Evolutionary conservation across 192 early-diverging fungal genomes (phyloP).

Genomic region (Spinellus fusiger): DNA sequence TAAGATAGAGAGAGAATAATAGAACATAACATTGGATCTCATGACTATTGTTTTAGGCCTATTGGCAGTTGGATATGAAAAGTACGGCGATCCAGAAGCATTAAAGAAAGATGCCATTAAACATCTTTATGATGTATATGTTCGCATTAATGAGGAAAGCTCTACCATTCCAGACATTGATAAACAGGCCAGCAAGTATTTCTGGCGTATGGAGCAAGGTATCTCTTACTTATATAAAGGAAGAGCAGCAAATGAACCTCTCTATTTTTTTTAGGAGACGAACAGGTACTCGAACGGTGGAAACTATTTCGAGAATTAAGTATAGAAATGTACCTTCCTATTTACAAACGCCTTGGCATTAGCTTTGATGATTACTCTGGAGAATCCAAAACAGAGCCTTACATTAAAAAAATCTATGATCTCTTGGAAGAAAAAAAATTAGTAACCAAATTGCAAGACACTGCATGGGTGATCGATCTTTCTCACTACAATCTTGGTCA

Average conservation of each 20-base stretch:
- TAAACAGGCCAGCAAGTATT: slow-evolving; percentile 78
- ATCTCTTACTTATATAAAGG: neutral
- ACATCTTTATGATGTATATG: slow-evolving; percentile 89
- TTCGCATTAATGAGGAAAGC: slow-evolving; percentile 72
- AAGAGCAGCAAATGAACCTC: neutral
- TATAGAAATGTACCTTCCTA: slow-evolving; percentile 75
- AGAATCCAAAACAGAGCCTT: slow-evolving; percentile 74
- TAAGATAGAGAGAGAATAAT: slow-evolving; percentile 12
- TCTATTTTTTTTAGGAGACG: slow-evolving; percentile 36
- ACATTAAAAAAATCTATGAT: slow-evolving; percentile 57
- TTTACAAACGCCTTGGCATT: slow-evolving; percentile 78
- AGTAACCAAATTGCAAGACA: slow-evolving; percentile 57
- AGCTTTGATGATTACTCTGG: slow-evolving; percentile 87
- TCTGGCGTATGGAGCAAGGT: slow-evolving; percentile 87
- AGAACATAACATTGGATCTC: neutral
- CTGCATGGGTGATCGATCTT: slow-evolving; percentile 76
- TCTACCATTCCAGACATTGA: slow-evolving; percentile 54
- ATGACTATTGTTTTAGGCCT: slow-evolving; percentile 46
- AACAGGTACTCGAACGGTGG: slow-evolving; percentile 67
- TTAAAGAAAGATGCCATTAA: slow-evolving; percentile 75
- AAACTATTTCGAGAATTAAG: slow-evolving; percentile 77
- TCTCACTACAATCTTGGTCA: slow-evolving; percentile 66
- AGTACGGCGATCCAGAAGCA: slow-evolving; percentile 63
- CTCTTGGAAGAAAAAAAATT: slow-evolving; percentile 60
- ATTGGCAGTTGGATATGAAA: slow-evolving; percentile 82